Base-by-base conservation (phyloP, 805 yeast species). In the Ogataea salicorniae region DNA sequence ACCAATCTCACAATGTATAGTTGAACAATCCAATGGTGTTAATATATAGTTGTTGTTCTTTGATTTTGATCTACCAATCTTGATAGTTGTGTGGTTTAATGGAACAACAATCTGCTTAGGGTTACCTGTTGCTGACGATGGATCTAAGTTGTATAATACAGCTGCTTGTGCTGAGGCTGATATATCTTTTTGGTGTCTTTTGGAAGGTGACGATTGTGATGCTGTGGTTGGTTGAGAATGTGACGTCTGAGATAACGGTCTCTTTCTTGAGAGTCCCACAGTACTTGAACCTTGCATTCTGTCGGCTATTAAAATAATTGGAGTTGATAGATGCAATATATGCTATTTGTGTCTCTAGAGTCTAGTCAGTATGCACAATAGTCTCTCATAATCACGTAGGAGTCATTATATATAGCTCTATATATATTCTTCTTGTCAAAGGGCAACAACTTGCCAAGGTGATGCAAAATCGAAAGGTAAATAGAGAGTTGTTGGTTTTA, bases 11-110 rank as follows among this genome's bases (percentile, higher is more conserved):
- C 87, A 81, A 59, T 85, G 92, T 31, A 70, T 68, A 0, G 87
- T 79, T 0, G 90, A 84, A 8, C 84, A 80, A 55, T 84, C 90
- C 0, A 59, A 46, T 2, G 56, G 58, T 9, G 46, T 34, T 4
- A 85, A 62, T 4, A 69, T 65, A 14, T 83, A 62, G 52, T 83
- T 87, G 61, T 87, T 87, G 61, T 86, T 81, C 11, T 76, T 67
- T 42, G 56, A 37, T 34, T 46, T 53, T 11, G 68, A 63, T n/a
- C 68, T 43, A 6, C 68, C 68, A 14, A 63, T 46, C 44, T 45
- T 54, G 20, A 60, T 36, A 22, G 47, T 34, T 11, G 46, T 29
- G 14, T 48, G 26, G n/a, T 53, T 50, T 7, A 54, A 26, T 2
- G 49, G 49, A 8, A 55, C 46, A 37, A 48, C 51, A 16, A 53